Conservation (phyloP, 2,329 filamentous ascomycete species). For the Metarhizium guizhouense region DNA sequence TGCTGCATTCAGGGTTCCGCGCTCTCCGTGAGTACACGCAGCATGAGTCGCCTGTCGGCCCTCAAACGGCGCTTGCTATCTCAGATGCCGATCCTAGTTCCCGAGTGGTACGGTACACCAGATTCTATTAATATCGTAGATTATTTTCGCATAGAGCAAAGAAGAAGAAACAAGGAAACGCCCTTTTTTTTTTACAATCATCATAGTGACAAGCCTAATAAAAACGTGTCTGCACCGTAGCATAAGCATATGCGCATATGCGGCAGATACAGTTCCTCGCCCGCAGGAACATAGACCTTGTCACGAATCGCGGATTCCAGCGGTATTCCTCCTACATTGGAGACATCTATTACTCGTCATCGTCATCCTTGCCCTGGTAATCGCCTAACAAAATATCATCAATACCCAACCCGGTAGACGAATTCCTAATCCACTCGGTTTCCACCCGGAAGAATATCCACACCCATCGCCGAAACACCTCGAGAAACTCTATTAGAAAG, state of each 20-base stretch:
- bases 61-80: no score
- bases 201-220: no score
- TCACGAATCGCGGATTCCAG: background rate
- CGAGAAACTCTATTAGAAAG: constrained; percentile 77
- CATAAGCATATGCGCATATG: no score
- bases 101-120: no score
- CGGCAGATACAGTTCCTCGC: background rate
- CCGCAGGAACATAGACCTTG: background rate
- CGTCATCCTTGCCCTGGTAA: constrained; percentile 51
- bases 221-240: background rate
- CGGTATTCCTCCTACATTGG: background rate
- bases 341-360: constrained; percentile 17
- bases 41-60: no score
- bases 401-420: constrained; percentile 39
- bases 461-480: constrained; percentile 83
- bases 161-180: no score
- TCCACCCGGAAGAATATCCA: constrained; percentile 97
- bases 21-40: no score
- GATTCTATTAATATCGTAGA: no score
- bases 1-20: no score
- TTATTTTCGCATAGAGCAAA: no score
- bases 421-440: constrained; percentile 73
- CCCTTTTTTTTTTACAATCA: no score
- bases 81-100: no score
- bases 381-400: constrained; percentile 72